Base-by-base conservation (phyloP, 202 grass and related monocot species). In the Setaria viridis region DNA sequence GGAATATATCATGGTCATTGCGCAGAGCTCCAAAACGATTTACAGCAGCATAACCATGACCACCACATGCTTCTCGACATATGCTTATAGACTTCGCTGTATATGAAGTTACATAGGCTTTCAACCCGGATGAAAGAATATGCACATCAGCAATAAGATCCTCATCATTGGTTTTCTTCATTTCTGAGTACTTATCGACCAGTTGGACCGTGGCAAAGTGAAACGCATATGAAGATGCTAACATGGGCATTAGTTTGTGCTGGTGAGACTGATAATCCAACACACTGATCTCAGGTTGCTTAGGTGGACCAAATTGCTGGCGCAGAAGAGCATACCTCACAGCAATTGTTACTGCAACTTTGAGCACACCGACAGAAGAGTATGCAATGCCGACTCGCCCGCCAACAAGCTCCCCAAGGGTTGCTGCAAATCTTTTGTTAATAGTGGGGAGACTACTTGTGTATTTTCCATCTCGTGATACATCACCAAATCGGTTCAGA, bases 1-100 rank as follows among this genome's bases (percentile, higher is more conserved):
- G 97, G 81, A 96, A 99, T 90, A 99, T 99, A 85, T 99, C 97
- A 89, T 99, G 97, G 87, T 99, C 97, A 85, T 92, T 96, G 41
- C 97, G 85, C 67, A 99, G 68, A 56, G 82, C 82, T 65, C 96
- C 96, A 72, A 99, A 99, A 16, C 88, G 93, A 85, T 99, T 99
- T 70, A 99, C 93, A 8, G 93, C 96, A 67, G 96, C 96, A 83
- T 99, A 99, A 15, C 93, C 96, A 94, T 99, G 96, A 56, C 96
- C 96, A 42, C 96, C 93, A 10, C 96, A 99, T 3, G 96, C 87
- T 77, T 99, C 96, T 46, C 93, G 85, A 82, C 96, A 99, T 69
- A 75, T 89, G 76, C 96, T 99, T 39, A 99, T 90, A 47, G 93
- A 89, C 76, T 92, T 99, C n/a, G 93, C 97, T 39, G 93, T 96